Conservation (phyloP, 129 eudicot genomes). For the Daucus carota region DNA sequence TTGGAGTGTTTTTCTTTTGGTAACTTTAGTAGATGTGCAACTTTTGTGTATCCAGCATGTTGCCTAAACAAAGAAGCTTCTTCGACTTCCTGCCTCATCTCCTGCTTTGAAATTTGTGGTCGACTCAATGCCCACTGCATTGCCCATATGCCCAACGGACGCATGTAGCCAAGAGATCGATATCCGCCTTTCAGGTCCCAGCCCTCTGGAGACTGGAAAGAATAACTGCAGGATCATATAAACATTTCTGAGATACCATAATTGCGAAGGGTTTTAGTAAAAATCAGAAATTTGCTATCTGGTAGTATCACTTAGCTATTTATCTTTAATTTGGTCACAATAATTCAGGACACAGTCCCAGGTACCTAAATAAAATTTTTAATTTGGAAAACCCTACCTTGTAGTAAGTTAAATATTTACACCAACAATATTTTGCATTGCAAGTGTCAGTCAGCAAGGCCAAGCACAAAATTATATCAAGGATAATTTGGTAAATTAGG, state of each 20-base stretch:
- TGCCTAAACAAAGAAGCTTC: slow-evolving; percentile 50
- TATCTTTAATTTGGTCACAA: neutral
- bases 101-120: slow-evolving; percentile 34
- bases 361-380: neutral
- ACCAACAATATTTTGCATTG: too few relatives aligned
- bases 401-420: too few relatives aligned
- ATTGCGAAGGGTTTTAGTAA: neutral
- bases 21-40: slow-evolving; percentile 65
- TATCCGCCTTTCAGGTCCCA: slow-evolving; percentile 69
- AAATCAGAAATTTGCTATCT: neutral
- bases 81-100: slow-evolving; percentile 35
- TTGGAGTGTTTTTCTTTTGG: slow-evolving; percentile 48
- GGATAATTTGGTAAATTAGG: neutral
- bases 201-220: slow-evolving; percentile 89
- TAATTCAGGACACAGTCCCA: neutral
- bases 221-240: slow-evolving; percentile 41
- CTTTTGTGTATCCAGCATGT: slow-evolving; percentile 60
- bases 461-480: too few relatives aligned
- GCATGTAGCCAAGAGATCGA: slow-evolving; percentile 77
- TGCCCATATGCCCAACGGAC: slow-evolving; percentile 93
- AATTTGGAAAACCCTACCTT: too few relatives aligned
- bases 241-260: neutral
- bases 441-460: too few relatives aligned
- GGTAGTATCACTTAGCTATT: neutral
- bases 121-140: slow-evolving; percentile 90